Conservation (phyloP, 2,329 filamentous ascomycete genomes). For the Paecilomyces fulvus region DNA sequence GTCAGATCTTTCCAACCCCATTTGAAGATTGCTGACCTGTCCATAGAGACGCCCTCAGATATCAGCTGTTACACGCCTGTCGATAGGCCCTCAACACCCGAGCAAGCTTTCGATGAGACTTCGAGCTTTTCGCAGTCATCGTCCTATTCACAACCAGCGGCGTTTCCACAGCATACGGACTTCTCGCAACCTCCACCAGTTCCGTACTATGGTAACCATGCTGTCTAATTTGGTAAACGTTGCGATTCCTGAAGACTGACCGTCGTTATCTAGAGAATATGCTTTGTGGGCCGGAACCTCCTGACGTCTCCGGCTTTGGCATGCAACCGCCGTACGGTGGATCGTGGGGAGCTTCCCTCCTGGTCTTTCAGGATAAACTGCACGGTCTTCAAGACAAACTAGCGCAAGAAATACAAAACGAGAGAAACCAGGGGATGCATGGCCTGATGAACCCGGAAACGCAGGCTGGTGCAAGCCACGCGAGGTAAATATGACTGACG, state of each 20-base stretch:
- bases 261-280: not conserved
- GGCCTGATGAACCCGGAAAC: not conserved
- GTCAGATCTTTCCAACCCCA: not conserved
- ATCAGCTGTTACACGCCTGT: constrained; percentile 30
- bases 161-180: not conserved
- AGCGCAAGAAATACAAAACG: not conserved
- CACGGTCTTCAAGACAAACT: not conserved
- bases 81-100: not conserved
- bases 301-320: not conserved
- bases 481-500: not conserved
- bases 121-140: not conserved
- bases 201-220: not conserved
- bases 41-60: constrained; percentile 26
- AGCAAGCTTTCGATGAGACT: not conserved
- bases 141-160: not conserved
- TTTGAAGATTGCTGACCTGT: not conserved
- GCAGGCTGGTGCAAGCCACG: not conserved
- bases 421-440: not conserved
- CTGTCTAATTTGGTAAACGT: not conserved
- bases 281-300: not conserved
- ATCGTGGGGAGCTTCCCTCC: not conserved
- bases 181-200: not conserved
- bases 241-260: not conserved
- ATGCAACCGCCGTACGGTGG: not conserved
- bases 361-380: not conserved